Base-by-base conservation (phyloP, 2,329 filamentous ascomycete genomes). In the Elsinoe perseae region DNA sequence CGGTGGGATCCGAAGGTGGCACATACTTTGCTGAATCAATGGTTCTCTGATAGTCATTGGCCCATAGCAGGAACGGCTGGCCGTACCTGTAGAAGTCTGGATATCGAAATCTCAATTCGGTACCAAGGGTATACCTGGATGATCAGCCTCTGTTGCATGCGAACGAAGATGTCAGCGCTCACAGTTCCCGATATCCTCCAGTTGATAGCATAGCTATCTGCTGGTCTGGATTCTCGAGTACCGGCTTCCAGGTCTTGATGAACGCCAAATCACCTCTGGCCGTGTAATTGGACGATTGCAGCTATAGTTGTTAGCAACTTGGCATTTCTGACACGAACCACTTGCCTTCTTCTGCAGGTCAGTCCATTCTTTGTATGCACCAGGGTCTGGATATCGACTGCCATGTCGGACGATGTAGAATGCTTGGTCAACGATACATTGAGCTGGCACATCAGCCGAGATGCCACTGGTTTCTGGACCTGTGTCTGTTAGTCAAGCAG, bases 1-100 rank as follows among this genome's bases (percentile, higher is more conserved):
- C 10, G 7, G 10, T 14, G 10, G 20, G 6, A 27, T n/a, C 2
- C 10, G 3, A 9, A n/a, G n/a, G 32, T 12, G 10, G 16, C 4
- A 16, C 36, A 34, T 43, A 56, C 58, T 56, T 56, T 10, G 82
- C 82, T 1, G 81, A 83, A 64, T 85, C 80, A 9, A 85, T 70
- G 0, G 84, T 81, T 4, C 81, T 77, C 4, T 63, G 66, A 66
- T 86, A 86, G 62, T 82, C 79, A 65, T 86, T 87, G 16, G 81
- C 77, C 80, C 81, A 87, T 5, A 83, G 77, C 7, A 77, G 72
- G 62, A 85, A 84, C 1, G 72, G 70, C 0, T 69, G 71, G 56
- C 74, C 73, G 57, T 76, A 71, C 23, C 70, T 63, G 59, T 77
- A 77, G 16, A 85, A 73, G 34, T 77, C 66, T 0, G 75, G 72